phyloP scores from a whole-genome alignment of 148 eudicot species.

The Camellia japonica region DNA sequence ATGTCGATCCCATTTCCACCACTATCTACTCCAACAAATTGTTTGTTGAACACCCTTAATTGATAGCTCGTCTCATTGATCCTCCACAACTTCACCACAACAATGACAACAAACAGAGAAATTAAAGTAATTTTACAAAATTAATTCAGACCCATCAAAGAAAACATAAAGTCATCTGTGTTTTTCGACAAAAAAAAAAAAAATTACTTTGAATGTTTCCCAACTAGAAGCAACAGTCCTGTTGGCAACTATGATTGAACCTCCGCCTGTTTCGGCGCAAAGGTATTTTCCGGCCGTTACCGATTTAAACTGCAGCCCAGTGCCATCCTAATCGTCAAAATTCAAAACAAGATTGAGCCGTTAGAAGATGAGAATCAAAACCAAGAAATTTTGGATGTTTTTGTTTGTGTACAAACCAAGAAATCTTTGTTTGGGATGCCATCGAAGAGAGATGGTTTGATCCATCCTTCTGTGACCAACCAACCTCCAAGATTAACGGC shows the following conservation, averaged over 20 bases:
- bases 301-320: conserved; percentile 57
- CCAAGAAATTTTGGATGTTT: no score
- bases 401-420: conserved; percentile 32
- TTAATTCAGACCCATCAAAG: not conserved
- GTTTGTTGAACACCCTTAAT: conserved; percentile 58
- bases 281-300: conserved; percentile 46
- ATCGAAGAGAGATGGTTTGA: conserved; percentile 62
- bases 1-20: conserved; percentile 20
- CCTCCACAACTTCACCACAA: conserved; percentile 62
- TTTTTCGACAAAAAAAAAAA: no score
- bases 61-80: conserved; percentile 55
- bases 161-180: no score
- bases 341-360: not conserved
- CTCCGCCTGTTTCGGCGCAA: conserved; percentile 62
- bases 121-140: not conserved
- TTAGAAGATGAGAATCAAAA: not conserved
- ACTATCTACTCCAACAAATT: conserved; percentile 45
- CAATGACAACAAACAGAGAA: not conserved
- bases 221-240: conserved; percentile 56
- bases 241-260: conserved; percentile 54
- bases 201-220: conserved; percentile 63
- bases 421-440: conserved; percentile 66
- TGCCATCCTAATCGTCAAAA: conserved; percentile 53
- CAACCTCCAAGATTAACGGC: conserved; percentile 75
- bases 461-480: conserved; percentile 83